phyloP scores from a whole-genome alignment of 139 green algal species.

The Picochlorum costavermella region DNA sequence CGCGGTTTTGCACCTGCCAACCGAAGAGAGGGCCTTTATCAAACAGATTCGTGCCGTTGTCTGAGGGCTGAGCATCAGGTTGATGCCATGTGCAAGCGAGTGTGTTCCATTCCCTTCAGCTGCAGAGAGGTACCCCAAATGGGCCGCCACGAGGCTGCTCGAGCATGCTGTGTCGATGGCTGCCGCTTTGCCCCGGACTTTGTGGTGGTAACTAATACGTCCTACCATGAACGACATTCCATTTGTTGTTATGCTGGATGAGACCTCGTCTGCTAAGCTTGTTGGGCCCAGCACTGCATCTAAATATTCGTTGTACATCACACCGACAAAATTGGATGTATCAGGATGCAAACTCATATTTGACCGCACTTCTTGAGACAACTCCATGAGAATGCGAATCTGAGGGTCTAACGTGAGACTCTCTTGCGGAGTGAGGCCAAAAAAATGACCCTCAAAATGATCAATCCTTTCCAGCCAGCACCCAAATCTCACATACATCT shows the following conservation, averaged over 20 bases:
- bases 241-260: constrained; percentile 18
- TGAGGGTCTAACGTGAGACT: constrained; percentile 57
- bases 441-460: constrained; percentile 38
- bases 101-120: neutral
- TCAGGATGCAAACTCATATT: neutral
- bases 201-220: constrained; percentile 39
- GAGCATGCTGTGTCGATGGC: constrained; percentile 44
- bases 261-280: constrained; percentile 8
- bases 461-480: constrained; percentile 36
- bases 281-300: constrained; percentile 19
- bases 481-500: constrained; percentile 43
- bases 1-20: constrained; percentile 76
- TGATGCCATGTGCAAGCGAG: constrained; percentile 56
- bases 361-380: constrained; percentile 5
- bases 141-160: constrained; percentile 31
- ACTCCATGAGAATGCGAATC: constrained; percentile 55
- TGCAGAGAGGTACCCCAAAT: constrained; percentile 15
- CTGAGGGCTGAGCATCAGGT: constrained; percentile 55
- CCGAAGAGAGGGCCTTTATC: constrained; percentile 44
- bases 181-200: constrained; percentile 29
- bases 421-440: constrained; percentile 28
- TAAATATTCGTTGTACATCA: constrained; percentile 33
- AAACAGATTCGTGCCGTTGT: constrained; percentile 36
- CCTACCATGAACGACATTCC: constrained; percentile 34
- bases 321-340: constrained; percentile 35